Conservation (phyloP, 345 rosid species). For the Murraya paniculata region DNA sequence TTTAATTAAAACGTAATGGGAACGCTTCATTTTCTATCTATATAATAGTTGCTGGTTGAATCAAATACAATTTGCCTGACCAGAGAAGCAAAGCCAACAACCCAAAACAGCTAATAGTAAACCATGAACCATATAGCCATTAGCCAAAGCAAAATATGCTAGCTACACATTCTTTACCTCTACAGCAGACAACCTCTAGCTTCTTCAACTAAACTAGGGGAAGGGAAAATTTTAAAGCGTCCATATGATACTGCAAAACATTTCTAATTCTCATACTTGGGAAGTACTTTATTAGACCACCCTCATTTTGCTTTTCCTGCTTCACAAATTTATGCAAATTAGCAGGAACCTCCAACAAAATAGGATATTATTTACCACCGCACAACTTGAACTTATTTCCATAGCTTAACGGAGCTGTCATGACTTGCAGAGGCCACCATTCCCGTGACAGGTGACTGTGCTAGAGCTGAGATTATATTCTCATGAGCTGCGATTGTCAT, state of each 20-base stretch:
- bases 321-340: not conserved
- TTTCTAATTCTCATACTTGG: not conserved
- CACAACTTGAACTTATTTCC: slow-evolving; percentile 38
- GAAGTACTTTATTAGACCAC: not conserved
- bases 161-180: not conserved
- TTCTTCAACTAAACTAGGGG: not conserved
- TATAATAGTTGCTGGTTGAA: too few relatives aligned
- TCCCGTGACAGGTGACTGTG: slow-evolving; percentile 44
- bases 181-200: not conserved
- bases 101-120: not conserved
- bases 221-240: not conserved
- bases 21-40: too few relatives aligned
- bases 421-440: slow-evolving; percentile 73
- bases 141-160: not conserved
- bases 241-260: not conserved
- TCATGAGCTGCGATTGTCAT: slow-evolving; percentile 55
- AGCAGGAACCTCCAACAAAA: not conserved
- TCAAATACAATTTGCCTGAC: not conserved
- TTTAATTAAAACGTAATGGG: too few relatives aligned
- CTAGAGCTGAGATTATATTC: slow-evolving; percentile 51
- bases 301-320: not conserved
- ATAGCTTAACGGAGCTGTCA: slow-evolving; percentile 57
- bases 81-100: not conserved
- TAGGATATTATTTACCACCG: not conserved
- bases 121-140: not conserved